These are phyloP conservation scores for Diaporthe helianthi DNA, from an alignment of 2,329 filamentous ascomycete species.

Conservation along the genomic window DNA sequence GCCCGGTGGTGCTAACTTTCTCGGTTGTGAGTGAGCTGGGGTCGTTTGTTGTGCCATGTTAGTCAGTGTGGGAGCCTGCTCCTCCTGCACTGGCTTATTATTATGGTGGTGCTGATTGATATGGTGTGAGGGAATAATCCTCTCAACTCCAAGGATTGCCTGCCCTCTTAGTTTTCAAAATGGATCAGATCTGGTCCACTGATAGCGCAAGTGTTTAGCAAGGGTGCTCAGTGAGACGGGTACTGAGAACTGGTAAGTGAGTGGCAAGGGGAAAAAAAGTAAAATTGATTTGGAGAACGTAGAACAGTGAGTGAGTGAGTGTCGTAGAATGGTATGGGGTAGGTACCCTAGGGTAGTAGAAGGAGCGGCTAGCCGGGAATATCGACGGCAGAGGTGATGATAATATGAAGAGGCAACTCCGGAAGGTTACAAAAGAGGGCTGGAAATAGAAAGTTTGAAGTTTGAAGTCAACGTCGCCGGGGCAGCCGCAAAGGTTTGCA, in stretches of 20 bases:
- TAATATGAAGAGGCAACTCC: not conserved
- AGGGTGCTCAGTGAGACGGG: not conserved
- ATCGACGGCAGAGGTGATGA: conserved; percentile 9
- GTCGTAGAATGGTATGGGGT: conserved; percentile 20
- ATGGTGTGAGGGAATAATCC: not conserved
- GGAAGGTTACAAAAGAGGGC: conserved; percentile 11
- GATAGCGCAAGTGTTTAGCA: not conserved
- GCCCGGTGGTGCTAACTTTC: conserved; percentile 28
- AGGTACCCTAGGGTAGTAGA: no score
- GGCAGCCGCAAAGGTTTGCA: conserved; percentile 24
- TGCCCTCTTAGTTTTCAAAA: not conserved
- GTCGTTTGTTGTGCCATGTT: conserved; percentile 23
- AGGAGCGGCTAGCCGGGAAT: conserved; percentile 26
- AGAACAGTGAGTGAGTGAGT: conserved; percentile 19
- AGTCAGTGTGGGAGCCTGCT: conserved; percentile 30
- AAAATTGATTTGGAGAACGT: not conserved
- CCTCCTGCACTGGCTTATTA: conserved; percentile 19
- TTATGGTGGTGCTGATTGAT: not conserved
- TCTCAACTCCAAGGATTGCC: not conserved
- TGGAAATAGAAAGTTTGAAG: conserved; percentile 17
- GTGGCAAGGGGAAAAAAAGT: not conserved
- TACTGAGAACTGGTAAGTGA: not conserved
- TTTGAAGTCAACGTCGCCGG: conserved; percentile 8
- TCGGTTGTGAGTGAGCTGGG: conserved; percentile 25
- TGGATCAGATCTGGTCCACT: conserved; percentile 15